Evolutionary conservation across 1,139 yeast genomes (phyloP).

Genomic region (Entelexis paramagnoliae): DNA sequence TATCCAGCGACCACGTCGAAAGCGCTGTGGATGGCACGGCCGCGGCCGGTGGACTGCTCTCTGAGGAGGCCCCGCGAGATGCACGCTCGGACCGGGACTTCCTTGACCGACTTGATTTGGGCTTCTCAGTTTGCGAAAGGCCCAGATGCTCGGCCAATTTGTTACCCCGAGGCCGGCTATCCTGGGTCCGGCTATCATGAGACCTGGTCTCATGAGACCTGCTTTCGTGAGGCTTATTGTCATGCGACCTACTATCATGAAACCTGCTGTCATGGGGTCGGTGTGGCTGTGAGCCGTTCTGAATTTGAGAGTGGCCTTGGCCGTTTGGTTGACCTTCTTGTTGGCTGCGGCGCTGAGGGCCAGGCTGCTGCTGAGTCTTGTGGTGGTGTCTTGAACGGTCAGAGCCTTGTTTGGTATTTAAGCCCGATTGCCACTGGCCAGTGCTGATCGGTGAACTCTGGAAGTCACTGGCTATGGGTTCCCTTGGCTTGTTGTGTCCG

Average conservation of each 20-base stretch:
- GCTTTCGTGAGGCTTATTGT: neutral
- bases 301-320: no score
- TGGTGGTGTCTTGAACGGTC: no score
- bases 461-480: neutral
- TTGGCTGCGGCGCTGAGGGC: neutral
- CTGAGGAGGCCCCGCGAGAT: no score
- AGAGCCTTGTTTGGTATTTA: neutral
- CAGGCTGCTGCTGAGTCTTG: neutral
- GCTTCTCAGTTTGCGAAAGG: neutral
- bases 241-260: no score
- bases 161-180: neutral
- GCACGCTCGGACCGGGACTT: neutral
- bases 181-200: neutral
- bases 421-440: neutral
- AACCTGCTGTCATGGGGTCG: no score
- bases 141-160: neutral
- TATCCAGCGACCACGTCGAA: neutral
- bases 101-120: neutral
- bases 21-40: neutral
- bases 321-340: neutral
- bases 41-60: no score
- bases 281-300: no score
- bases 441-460: neutral
- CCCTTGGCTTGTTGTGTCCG: neutral
- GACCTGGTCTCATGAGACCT: neutral